Base-by-base conservation (phyloP, 1,139 yeast genomes). In the Yamadazyma triangularis region DNA sequence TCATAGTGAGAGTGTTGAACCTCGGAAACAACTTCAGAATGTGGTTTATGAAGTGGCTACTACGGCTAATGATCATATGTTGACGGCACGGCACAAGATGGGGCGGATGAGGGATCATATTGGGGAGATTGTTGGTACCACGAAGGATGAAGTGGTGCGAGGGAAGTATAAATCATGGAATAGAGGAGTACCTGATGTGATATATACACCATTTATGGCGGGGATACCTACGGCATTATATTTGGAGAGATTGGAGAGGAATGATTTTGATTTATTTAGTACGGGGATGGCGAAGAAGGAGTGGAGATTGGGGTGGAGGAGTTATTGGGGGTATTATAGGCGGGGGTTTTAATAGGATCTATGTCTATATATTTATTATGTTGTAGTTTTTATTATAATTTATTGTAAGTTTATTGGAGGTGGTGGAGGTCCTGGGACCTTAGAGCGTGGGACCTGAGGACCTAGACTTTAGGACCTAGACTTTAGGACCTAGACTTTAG, bases 31-130 rank as follows among this genome's bases (percentile, higher is more conserved):
- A 41, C 50, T 85, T 34, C 69, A 73, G 38, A 77, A 80, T 46
- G 76, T 79, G 8, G 68, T 83, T 0, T 86, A 73, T 46, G 87
- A 80, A 30, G 73, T 83, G 1, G 86, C 94, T 1, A 73, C 81
- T 2, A 60, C 73, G 2, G 93, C 95, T 2, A 85, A 86, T 56
- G 95, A 86, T 52, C 95, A 86, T 52, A 53, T 86, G 11, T 53
- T 85, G 6, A 64, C 88, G 1, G 89, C 94, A 1, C 59, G 82
- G 32, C 53, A 64, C 11, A 76, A 82, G 44, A 52, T 82, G 13
- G 36, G 45, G 1, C 51, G 60, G 28, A 51, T 71, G 12, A 60
- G 58, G 34, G 41, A 42, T 2, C 64, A 63, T 18, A 63, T 73
- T 13, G 25, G 40, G 6, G 45, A 50, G 3, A 39, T 64, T 2